Conservation (phyloP, 169 alveolate species). For the Ichthyophthirius multifiliis region DNA sequence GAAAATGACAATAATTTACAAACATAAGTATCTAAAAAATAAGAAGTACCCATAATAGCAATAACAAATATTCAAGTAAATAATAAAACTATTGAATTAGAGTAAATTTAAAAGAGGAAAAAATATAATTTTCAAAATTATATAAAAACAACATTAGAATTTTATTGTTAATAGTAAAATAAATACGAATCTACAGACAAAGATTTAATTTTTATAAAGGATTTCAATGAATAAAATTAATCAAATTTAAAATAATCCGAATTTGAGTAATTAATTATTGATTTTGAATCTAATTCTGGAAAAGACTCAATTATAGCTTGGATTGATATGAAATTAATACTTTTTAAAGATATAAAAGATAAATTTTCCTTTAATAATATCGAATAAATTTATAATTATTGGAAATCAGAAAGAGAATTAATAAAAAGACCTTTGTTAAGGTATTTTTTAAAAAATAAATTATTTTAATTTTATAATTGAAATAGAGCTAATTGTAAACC, state of each 20-base stretch:
- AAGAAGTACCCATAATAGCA: constrained; percentile 4
- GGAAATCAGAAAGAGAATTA: neutral
- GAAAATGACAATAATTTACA: neutral
- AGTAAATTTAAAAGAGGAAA: neutral
- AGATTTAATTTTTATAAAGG: neutral
- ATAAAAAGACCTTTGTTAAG: constrained; percentile 1
- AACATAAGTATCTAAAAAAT: too few relatives aligned
- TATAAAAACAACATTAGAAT: neutral
- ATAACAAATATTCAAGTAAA: neutral
- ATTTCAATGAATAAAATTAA: neutral
- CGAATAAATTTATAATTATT: neutral
- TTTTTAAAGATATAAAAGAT: neutral
- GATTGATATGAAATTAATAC: neutral
- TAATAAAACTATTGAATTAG: neutral
- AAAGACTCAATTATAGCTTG: neutral
- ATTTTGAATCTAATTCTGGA: neutral
- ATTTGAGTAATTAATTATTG: neutral
- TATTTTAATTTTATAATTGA: too few relatives aligned
- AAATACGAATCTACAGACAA: neutral
- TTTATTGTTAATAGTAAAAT: neutral
- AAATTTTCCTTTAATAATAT: neutral
- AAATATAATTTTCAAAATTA: neutral
- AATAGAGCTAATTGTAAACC: too few relatives aligned
- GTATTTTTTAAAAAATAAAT: too few relatives aligned
- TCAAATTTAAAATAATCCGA: neutral